Percentiles rank a stretch among this genome's conserved stretches.
phyloP scores from a whole-genome alignment of 2,329 filamentous ascomycete genomes.

The Hypoxylon sp. region DNA sequence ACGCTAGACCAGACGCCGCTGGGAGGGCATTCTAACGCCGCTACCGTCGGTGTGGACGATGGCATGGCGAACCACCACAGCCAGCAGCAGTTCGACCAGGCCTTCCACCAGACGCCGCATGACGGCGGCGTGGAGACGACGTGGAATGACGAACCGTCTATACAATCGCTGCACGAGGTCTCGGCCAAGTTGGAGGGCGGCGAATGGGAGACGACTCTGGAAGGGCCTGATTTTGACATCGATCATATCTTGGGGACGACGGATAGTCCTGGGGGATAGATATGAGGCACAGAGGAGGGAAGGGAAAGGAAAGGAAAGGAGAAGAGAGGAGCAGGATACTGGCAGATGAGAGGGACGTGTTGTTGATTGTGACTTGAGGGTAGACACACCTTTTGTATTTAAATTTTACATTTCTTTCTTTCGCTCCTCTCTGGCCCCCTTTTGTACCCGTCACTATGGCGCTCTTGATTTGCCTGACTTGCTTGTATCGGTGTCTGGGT shows the following conservation, averaged over 20 bases:
- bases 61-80: not conserved
- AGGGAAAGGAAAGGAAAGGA: not conserved
- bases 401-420: conserved; percentile 25
- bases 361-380: conserved; percentile 2
- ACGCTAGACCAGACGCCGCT: conserved; percentile 33
- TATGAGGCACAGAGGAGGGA: not conserved
- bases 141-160: conserved; percentile 42
- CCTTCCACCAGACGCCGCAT: conserved; percentile 22
- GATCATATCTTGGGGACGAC: conserved; percentile 47
- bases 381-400: conserved; percentile 38
- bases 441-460: conserved; percentile 3
- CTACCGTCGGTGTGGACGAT: not conserved
- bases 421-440: conserved; percentile 23
- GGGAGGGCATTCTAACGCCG: conserved; percentile 15
- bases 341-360: not conserved
- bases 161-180: conserved; percentile 15
- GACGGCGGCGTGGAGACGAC: conserved; percentile 21
- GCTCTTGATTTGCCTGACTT: conserved; percentile 16
- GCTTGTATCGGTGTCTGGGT: conserved; percentile 19
- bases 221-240: conserved; percentile 43
- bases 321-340: conserved; percentile 1
- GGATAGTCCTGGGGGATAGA: conserved; percentile 40
- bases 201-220: conserved; percentile 44
- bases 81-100: conserved; percentile 32
- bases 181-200: conserved; percentile 28